phyloP scores from a whole-genome alignment of 768 basidiomycete species.

The Pleurotus giganteus region DNA sequence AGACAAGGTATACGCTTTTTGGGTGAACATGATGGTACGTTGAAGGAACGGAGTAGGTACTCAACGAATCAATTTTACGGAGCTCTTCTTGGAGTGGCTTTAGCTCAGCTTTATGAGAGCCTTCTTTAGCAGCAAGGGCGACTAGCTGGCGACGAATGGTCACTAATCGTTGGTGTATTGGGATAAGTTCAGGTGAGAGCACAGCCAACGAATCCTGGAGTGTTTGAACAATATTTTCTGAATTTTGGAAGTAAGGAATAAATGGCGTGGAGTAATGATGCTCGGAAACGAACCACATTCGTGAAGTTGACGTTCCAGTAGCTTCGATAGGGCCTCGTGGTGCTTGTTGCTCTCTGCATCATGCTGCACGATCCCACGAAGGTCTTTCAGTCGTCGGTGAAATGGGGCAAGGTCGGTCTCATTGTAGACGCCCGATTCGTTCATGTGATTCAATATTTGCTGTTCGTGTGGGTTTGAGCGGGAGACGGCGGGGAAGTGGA shows the following conservation, averaged over 20 bases:
- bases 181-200: slow-evolving; percentile 85
- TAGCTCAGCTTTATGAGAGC: slow-evolving; percentile 80
- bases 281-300: slow-evolving; percentile 72
- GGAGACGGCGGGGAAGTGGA: background rate
- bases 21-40: slow-evolving; percentile 28
- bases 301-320: slow-evolving; percentile 88
- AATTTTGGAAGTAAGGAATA: background rate
- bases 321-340: slow-evolving; percentile 81
- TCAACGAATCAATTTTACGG: slow-evolving; percentile 94
- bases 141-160: slow-evolving; percentile 86
- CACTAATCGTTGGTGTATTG: slow-evolving; percentile 87
- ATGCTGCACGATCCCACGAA: slow-evolving; percentile 82
- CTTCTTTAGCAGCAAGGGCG: slow-evolving; percentile 83
- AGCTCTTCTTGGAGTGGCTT: slow-evolving; percentile 91
- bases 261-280: background rate
- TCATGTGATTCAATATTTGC: slow-evolving; percentile 95
- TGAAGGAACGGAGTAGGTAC: slow-evolving; percentile 41
- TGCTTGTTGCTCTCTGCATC: slow-evolving; percentile 82
- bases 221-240: slow-evolving; percentile 74
- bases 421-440: slow-evolving; percentile 93
- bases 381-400: slow-evolving; percentile 72
- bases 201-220: slow-evolving; percentile 86
- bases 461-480: slow-evolving; percentile 27
- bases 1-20: slow-evolving; percentile 18
- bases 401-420: slow-evolving; percentile 89